Evolutionary conservation across 2,329 filamentous ascomycete genomes (phyloP).

Genomic region (Colletotrichum tropicicola): DNA sequence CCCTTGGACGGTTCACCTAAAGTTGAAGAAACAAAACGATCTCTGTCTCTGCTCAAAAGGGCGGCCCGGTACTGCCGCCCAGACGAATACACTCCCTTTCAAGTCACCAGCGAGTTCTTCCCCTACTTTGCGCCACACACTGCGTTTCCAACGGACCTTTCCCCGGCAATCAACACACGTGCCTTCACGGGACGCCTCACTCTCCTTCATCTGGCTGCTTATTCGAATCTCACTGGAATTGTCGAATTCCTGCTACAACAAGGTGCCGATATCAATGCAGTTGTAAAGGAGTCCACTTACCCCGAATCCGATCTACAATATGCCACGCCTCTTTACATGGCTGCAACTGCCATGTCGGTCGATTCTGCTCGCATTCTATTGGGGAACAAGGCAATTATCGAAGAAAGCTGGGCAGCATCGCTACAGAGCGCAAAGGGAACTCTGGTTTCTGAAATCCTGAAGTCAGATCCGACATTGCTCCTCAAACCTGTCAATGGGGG

Average conservation of each 20-base stretch:
- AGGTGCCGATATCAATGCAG: neutral
- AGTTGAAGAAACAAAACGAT: neutral
- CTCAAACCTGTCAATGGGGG: neutral
- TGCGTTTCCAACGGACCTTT: neutral
- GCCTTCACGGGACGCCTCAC: neutral
- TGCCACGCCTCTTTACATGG: neutral
- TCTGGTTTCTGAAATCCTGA: neutral
- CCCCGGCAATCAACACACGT: neutral
- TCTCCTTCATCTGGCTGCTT: neutral
- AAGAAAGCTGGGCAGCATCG: neutral
- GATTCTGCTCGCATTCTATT: neutral
- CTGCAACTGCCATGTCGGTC: neutral
- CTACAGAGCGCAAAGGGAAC: neutral
- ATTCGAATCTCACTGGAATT: neutral
- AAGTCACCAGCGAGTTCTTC: neutral
- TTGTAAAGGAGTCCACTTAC: neutral
- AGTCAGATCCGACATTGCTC: neutral
- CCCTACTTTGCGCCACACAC: neutral
- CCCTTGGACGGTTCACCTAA: too few relatives aligned
- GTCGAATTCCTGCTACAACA: neutral
- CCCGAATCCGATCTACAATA: neutral
- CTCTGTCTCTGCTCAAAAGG: neutral
- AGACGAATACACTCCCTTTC: neutral
- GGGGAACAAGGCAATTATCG: neutral
- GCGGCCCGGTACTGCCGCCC: neutral